Conservation (phyloP, 2,329 filamentous ascomycete genomes). For the Epichloe sibirici region DNA sequence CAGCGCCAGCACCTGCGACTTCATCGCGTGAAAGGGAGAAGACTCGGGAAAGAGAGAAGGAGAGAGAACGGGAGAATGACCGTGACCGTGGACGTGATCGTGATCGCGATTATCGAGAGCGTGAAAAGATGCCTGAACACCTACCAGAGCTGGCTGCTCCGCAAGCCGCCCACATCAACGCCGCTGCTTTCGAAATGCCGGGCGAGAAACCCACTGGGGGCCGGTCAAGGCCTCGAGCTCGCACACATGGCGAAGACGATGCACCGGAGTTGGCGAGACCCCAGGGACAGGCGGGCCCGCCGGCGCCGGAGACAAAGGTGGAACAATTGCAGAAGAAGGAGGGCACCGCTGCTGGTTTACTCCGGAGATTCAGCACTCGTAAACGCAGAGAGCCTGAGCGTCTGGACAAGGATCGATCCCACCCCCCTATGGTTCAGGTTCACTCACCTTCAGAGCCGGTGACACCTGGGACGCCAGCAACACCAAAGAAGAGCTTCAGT, state of each 20-base stretch:
- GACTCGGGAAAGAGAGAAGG: constrained; percentile 4
- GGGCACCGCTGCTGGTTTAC: constrained; percentile 69
- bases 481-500: constrained; percentile 78
- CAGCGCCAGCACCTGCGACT: constrained; percentile 36
- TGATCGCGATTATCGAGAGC: constrained; percentile 16
- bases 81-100: constrained; percentile 13
- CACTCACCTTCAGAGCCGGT: constrained; percentile 57
- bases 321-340: constrained; percentile 66
- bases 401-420: constrained; percentile 50
- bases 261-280: constrained; percentile 45
- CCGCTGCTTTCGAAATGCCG: constrained; percentile 72
- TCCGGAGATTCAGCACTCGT: constrained; percentile 85
- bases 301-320: constrained; percentile 40
- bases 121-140: constrained; percentile 27
- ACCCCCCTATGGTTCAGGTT: constrained; percentile 68
- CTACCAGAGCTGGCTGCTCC: constrained; percentile 70
- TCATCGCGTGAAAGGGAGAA: constrained; percentile 1
- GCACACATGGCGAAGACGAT: constrained; percentile 93
- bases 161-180: constrained; percentile 80
- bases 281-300: constrained; percentile 19
- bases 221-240: constrained; percentile 68
- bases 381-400: constrained; percentile 56
- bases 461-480: constrained; percentile 27
- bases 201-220: constrained; percentile 81
- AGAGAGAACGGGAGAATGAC: constrained; percentile 17